These are phyloP conservation scores for Fusarium anguioides DNA, from an alignment of 2,329 filamentous ascomycete genomes.

Conservation along the genomic window DNA sequence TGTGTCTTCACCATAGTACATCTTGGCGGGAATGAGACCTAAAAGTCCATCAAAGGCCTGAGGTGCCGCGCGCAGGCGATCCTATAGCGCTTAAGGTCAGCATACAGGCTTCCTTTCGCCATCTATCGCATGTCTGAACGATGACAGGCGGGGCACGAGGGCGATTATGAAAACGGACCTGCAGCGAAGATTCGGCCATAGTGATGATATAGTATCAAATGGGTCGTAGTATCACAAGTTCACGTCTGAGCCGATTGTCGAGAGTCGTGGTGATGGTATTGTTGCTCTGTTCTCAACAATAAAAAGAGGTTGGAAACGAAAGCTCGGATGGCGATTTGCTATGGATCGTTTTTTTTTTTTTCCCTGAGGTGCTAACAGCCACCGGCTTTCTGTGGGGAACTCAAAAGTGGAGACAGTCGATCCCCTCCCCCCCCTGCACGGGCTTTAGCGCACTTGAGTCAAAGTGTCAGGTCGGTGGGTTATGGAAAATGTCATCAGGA, in stretches of 20 bases:
- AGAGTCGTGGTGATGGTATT: conserved; percentile 4
- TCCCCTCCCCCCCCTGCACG: conserved; percentile 36
- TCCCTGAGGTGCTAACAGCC: conserved; percentile 13
- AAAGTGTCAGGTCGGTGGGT: too few species aligned
- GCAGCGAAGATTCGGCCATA: conserved; percentile 60
- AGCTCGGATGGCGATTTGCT: conserved; percentile 39
- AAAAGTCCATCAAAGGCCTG: conserved; percentile 88
- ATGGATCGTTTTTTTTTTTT: conserved; percentile 37
- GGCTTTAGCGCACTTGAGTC: conserved; percentile 12
- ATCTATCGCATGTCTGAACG: conserved; percentile 10
- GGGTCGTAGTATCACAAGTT: not conserved
- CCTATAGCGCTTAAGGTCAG: conserved; percentile 52
- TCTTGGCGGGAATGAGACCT: conserved; percentile 88
- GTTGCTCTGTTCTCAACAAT: conserved; percentile 5
- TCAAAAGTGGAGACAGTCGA: conserved; percentile 12
- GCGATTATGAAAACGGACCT: conserved; percentile 54
- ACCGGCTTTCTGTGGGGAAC: conserved; percentile 34
- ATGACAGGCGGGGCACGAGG: conserved; percentile 45
- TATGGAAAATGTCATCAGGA: too few species aligned
- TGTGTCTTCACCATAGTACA: conserved; percentile 88
- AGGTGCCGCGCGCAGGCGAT: conserved; percentile 68
- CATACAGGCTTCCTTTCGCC: conserved; percentile 28
- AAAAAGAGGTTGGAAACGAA: conserved; percentile 38
- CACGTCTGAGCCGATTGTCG: not conserved
- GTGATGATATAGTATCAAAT: conserved; percentile 1